Conservation (phyloP, 129 eudicot species). For the Pittosporum tobira region DNA sequence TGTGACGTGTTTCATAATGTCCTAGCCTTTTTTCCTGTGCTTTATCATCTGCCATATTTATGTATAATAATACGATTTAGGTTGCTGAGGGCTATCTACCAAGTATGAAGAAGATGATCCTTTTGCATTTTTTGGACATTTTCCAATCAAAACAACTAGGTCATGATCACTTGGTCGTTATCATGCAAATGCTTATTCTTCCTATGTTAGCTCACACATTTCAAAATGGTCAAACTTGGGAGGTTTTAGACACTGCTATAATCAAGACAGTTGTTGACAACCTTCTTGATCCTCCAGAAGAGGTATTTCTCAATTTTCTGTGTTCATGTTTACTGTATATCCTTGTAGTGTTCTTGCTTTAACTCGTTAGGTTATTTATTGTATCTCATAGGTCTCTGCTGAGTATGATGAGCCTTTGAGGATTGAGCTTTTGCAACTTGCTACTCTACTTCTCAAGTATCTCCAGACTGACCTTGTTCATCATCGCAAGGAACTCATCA, state of each 20-base stretch:
- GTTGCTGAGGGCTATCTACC: constrained; percentile 95
- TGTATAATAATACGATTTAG: constrained; percentile 19
- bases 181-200: constrained; percentile 98
- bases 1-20: not conserved
- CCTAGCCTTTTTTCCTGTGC: not conserved
- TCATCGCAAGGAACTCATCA: constrained; percentile 91
- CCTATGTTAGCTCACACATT: constrained; percentile 97
- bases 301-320: constrained; percentile 39
- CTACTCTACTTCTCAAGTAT: constrained; percentile 89
- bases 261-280: constrained; percentile 89
- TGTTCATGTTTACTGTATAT: not conserved
- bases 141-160: constrained; percentile 80
- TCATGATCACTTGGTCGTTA: constrained; percentile 90
- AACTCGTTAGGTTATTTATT: not conserved
- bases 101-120: constrained; percentile 73
- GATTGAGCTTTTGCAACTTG: constrained; percentile 95
- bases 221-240: constrained; percentile 96
- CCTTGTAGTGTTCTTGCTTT: not conserved
- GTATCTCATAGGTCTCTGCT: constrained; percentile 60
- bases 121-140: constrained; percentile 72
- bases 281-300: constrained; percentile 97
- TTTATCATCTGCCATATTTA: not conserved
- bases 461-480: constrained; percentile 92
- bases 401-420: constrained; percentile 98
- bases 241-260: constrained; percentile 77